Evolutionary conservation across 75 land plant genomes (phyloP), one percentile per base, ranked within the genome.

Genomic region (Cupressus sempervirens): DNA sequence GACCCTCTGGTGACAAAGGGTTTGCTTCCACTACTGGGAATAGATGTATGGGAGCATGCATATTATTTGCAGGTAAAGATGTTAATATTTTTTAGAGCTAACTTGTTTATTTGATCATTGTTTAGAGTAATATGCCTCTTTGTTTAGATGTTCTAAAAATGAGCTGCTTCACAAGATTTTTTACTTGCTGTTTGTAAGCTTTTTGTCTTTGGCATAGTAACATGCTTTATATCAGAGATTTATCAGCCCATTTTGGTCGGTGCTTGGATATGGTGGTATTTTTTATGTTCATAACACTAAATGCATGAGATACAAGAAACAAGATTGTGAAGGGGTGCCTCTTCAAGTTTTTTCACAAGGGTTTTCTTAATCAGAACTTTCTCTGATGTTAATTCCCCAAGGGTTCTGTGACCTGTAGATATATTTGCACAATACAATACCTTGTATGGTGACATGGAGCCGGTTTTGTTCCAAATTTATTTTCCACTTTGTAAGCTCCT

Each of bases 41-140:
- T 97, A 26, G 99, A 97, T 90, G 99, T 97, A 52, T 97, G 99
- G 99, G 99, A 97, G 86, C 99, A 97, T 88, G 99, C 99, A 35
- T 97, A 97, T 88, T 96, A 97, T 82, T 86, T 97, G 26, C 98
- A 97, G 98, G 99, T 95, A 84, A n/a, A 45, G 34, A 18, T 50
- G 35, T 73, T 79, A 1, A 4, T 79, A 20, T 45, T 30, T 79
- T 45, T 43, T 41, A 4, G n/a, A 79, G 45, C 9, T 40, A 23
- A 43, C 50, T 79, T 45, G 30, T 15, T 79, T 18, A 4, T 10
- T 45, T 79, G 12, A 45, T 79, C 50, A n/a, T 45, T 26, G 29
- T 29, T 26, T 10, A n/a, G 50, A 43, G 45, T 43, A 43, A 4
- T 43, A 43, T 3, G 18, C 8, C 48, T 79, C 46, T 79, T 43